Evolutionary conservation across 306 rosid species (phyloP).

Genomic region (Ormosia emarginata): DNA sequence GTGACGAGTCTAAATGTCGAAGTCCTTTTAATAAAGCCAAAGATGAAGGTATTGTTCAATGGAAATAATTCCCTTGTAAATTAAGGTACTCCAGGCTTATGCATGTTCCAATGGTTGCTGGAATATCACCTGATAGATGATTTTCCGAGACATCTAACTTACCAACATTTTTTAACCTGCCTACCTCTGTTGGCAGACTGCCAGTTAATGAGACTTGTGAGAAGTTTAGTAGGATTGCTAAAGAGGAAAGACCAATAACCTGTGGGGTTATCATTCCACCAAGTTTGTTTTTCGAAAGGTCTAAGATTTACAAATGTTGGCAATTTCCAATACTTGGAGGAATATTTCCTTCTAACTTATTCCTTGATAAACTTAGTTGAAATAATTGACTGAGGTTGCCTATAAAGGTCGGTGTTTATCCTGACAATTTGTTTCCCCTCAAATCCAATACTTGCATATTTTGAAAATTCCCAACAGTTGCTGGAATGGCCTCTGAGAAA

Average conservation of each 20-base stretch:
- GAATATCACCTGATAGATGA: conserved; percentile 22
- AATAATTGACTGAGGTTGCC: conserved; percentile 31
- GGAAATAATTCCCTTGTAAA: conserved; percentile 26
- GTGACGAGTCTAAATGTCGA: conserved; percentile 26
- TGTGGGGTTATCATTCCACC: conserved; percentile 32
- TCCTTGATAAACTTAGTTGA: background rate
- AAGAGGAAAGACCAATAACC: background rate
- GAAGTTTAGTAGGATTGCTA: conserved; percentile 1
- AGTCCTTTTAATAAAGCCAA: conserved; percentile 20
- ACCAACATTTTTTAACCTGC: background rate
- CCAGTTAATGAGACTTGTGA: conserved; percentile 33
- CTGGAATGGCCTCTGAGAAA: conserved; percentile 25
- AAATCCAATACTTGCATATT: background rate
- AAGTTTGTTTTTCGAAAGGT: conserved; percentile 5
- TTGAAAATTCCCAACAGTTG: conserved; percentile 14
- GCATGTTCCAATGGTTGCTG: conserved; percentile 29
- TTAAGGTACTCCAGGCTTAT: conserved; percentile 17
- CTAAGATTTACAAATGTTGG: background rate
- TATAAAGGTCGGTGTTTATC: conserved; percentile 13
- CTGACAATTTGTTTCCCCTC: conserved; percentile 12
- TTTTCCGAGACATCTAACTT: conserved; percentile 24
- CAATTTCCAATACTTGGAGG: conserved; percentile 24
- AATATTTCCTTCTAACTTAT: conserved; percentile 30
- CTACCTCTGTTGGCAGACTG: conserved; percentile 6
- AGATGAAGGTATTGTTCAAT: conserved; percentile 25